These are phyloP conservation scores for Aspergillus texensis DNA, from an alignment of 2,329 filamentous ascomycete genomes.

Conservation along the genomic window DNA sequence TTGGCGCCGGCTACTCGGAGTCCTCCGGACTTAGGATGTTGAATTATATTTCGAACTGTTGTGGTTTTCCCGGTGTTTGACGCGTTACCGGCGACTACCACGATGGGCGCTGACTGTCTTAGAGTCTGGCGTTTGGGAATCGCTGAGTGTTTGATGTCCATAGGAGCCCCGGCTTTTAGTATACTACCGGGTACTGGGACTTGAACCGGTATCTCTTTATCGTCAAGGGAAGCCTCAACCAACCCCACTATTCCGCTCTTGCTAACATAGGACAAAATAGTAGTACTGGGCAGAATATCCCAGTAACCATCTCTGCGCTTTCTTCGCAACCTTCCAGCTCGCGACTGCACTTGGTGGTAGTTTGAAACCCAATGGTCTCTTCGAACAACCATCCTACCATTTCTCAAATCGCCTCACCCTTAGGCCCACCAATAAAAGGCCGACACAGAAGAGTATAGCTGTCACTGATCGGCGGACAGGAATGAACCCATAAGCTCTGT, in stretches of 20 bases:
- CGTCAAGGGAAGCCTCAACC: not conserved
- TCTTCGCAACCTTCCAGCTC: not conserved
- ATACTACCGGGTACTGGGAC: not conserved
- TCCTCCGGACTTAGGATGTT: not conserved
- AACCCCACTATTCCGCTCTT: not conserved
- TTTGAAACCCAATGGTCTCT: too few relatives aligned
- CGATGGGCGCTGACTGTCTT: not conserved
- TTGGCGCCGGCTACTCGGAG: not conserved
- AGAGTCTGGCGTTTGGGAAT: not conserved
- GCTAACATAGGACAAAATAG: not conserved
- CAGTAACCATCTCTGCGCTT: not conserved
- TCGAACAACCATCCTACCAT: too few relatives aligned
- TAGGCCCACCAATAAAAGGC: not conserved
- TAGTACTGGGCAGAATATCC: not conserved
- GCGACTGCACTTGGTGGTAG: not conserved
- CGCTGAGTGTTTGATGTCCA: not conserved
- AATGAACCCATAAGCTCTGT: not conserved
- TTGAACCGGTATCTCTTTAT: not conserved
- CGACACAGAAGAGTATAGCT: not conserved
- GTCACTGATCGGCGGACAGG: not conserved
- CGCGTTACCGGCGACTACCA: not conserved
- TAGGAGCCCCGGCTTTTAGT: not conserved
- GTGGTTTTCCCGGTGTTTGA: not conserved
- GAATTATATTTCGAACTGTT: not conserved
- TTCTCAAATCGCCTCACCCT: too few relatives aligned